A percentile compares a stretch with the other conserved stretches of the same genome.
phyloP scores from a whole-genome alignment of 1,284 basidiomycete genomes.

The Cutaneotrichosporon arboriforme region DNA sequence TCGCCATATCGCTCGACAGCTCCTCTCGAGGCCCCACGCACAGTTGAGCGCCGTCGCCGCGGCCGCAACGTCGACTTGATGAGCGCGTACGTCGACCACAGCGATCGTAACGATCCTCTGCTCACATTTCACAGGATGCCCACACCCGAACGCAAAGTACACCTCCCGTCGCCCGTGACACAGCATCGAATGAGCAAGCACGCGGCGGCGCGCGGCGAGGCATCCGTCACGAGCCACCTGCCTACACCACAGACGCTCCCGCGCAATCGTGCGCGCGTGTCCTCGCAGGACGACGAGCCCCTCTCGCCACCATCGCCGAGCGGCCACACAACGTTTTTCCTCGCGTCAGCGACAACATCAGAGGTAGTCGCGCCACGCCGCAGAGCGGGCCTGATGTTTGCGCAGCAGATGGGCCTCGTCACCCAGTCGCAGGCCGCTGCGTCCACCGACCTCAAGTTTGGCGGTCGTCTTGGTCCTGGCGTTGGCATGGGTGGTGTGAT shows the following conservation, averaged over 20 bases:
- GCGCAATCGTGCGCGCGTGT: constrained; percentile 23
- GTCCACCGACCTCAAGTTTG: constrained; percentile 12
- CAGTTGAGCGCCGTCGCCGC: constrained; percentile 30
- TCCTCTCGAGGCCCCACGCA: constrained; percentile 21
- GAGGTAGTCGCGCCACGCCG: constrained; percentile 21
- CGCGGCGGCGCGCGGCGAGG: not conserved
- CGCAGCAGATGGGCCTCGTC: constrained; percentile 42
- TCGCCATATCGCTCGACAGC: constrained; percentile 5
- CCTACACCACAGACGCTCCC: constrained; percentile 57
- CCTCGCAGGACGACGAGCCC: not conserved
- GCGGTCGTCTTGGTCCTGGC: constrained; percentile 29
- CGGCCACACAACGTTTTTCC: constrained; percentile 38
- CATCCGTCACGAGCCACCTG: constrained; percentile 20
- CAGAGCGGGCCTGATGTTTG: constrained; percentile 40
- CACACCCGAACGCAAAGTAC: constrained; percentile 12
- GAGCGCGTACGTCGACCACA: constrained; percentile 14
- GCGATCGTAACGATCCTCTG: not conserved
- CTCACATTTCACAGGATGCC: constrained; percentile 9
- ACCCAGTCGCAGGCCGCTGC: not conserved
- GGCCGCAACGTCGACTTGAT: constrained; percentile 34
- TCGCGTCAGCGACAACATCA: constrained; percentile 16
- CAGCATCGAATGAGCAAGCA: constrained; percentile 16
- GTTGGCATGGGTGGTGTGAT: constrained; percentile 40
- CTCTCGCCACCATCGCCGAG: constrained; percentile 26
- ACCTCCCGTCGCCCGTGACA: constrained; percentile 40